These are phyloP conservation scores for Ogataea pilisensis DNA, from an alignment of 805 yeast genomes.

Conservation along the genomic window DNA sequence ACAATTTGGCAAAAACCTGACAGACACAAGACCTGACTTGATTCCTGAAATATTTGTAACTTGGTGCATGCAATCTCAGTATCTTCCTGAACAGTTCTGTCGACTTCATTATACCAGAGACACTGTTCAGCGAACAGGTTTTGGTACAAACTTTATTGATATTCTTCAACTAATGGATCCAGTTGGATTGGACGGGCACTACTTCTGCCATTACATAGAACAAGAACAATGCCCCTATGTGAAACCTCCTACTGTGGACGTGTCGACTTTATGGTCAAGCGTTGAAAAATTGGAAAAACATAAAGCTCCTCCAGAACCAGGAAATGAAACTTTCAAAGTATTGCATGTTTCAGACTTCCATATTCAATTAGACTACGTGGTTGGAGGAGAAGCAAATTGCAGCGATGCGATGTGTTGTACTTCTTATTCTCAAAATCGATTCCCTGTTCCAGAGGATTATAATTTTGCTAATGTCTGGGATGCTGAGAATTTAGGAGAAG, in stretches of 20 bases:
- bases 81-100: slow-evolving; percentile 26
- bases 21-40: slow-evolving; percentile 37
- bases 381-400: slow-evolving; percentile 59
- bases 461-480: slow-evolving; percentile 33
- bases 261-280: slow-evolving; percentile 39
- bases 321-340: slow-evolving; percentile 47
- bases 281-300: slow-evolving; percentile 35
- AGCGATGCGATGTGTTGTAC: slow-evolving; percentile 57
- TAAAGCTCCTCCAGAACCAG: slow-evolving; percentile 39
- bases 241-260: slow-evolving; percentile 44
- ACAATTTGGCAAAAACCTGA: slow-evolving; percentile 34
- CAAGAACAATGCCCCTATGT: slow-evolving; percentile 24
- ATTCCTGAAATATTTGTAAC: slow-evolving; percentile 36
- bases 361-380: slow-evolving; percentile 48
- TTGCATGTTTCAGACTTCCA: slow-evolving; percentile 68
- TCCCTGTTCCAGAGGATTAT: slow-evolving; percentile 36
- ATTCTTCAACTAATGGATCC: slow-evolving; percentile 50
- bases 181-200: slow-evolving; percentile 50
- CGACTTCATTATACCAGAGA: slow-evolving; percentile 32
- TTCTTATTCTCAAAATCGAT: slow-evolving; percentile 39
- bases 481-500: slow-evolving; percentile 9
- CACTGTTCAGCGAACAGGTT: slow-evolving; percentile 33
- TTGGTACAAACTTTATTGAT: slow-evolving; percentile 48
- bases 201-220: slow-evolving; percentile 53
- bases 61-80: slow-evolving; percentile 40